Evolutionary conservation across 2,329 filamentous ascomycete genomes (phyloP).

Genomic region (Karstenula rhodostoma): DNA sequence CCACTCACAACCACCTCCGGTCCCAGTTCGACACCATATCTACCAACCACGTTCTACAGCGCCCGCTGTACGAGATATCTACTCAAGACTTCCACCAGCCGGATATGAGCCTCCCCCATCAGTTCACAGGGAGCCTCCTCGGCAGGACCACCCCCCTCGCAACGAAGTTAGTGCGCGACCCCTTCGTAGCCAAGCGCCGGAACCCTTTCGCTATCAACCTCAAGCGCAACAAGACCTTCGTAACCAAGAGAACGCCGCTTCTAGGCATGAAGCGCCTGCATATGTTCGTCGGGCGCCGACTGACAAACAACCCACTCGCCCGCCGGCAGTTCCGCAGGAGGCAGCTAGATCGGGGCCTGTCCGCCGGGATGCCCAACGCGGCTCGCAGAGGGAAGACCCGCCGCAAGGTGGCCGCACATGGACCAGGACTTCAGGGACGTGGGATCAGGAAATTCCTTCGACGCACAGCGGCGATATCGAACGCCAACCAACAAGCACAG

Average conservation of each 20-base stretch:
- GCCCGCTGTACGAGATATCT: constrained; percentile 14
- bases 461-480: constrained; percentile 14
- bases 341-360: constrained; percentile 19
- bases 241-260: constrained; percentile 26
- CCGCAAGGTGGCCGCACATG: neutral
- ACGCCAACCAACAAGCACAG: constrained; percentile 2
- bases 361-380: constrained; percentile 17
- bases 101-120: neutral
- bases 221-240: constrained; percentile 24
- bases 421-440: constrained; percentile 8
- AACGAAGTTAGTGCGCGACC: constrained; percentile 19
- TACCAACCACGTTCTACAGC: constrained; percentile 8
- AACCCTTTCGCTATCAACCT: constrained; percentile 29
- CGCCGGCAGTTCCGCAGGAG: constrained; percentile 21
- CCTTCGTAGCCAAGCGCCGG: constrained; percentile 27
- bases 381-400: constrained; percentile 7
- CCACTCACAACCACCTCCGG: constrained; percentile 15
- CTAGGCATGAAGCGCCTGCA: constrained; percentile 22
- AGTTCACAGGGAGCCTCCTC: constrained; percentile 1
- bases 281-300: constrained; percentile 27
- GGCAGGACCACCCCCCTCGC: constrained; percentile 20
- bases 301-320: constrained; percentile 26
- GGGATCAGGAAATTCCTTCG: constrained; percentile 5
- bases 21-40: constrained; percentile 13
- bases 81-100: constrained; percentile 5